Percentiles rank a stretch among this genome's conserved stretches.
Conservation (phyloP, 2,329 filamentous ascomycete species). For the Anthostomella pinea region DNA sequence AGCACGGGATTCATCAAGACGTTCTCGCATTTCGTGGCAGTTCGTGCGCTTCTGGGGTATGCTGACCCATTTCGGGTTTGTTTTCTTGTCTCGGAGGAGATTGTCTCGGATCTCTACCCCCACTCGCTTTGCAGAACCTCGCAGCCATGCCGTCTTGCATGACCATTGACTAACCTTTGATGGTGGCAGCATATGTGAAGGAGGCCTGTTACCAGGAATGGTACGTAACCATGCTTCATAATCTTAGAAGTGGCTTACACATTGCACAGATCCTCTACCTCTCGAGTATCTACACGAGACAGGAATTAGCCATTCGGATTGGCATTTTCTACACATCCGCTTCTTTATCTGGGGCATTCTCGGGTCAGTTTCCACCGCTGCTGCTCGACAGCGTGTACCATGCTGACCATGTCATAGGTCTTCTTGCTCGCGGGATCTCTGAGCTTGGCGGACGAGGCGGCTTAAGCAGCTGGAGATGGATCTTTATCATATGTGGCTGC, state of each 20-base stretch:
- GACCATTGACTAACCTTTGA: conserved; percentile 4
- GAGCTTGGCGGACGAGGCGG: conserved; percentile 55
- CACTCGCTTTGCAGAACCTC: no score
- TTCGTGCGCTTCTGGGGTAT: conserved; percentile 55
- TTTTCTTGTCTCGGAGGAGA: neutral
- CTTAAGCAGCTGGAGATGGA: conserved; percentile 59
- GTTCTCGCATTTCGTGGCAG: conserved; percentile 57
- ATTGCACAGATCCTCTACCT: conserved; percentile 56
- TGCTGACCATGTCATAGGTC: conserved; percentile 31
- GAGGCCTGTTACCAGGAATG: conserved; percentile 65
- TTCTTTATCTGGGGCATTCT: conserved; percentile 63
- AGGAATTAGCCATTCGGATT: conserved; percentile 60
- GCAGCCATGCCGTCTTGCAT: neutral
- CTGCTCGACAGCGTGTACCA: neutral
- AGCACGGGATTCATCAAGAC: conserved; percentile 52
- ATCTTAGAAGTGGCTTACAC: conserved; percentile 12
- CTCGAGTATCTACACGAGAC: conserved; percentile 57
- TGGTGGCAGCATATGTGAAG: conserved; percentile 51
- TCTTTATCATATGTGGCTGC: conserved; percentile 59
- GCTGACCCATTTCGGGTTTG: conserved; percentile 2
- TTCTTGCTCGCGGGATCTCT: conserved; percentile 59
- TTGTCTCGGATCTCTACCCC: neutral
- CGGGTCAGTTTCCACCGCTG: conserved; percentile 36
- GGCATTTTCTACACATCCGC: conserved; percentile 68
- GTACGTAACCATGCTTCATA: conserved; percentile 31